These are phyloP conservation scores for Chlamydomonas sphaeroides DNA, from an alignment of 139 green algal species.

Conservation along the genomic window DNA sequence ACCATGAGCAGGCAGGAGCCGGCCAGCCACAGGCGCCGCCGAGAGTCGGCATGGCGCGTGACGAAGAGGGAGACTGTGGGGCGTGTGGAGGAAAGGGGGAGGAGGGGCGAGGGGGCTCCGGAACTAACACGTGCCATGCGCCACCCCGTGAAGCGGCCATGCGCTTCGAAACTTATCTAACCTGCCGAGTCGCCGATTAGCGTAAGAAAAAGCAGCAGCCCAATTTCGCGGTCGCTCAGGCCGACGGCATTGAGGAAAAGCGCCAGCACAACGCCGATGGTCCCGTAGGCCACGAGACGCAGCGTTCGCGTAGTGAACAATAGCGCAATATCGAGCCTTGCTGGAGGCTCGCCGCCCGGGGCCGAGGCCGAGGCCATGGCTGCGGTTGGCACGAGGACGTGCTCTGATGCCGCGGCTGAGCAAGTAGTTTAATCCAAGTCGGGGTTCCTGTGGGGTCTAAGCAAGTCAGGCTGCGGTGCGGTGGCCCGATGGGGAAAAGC, in stretches of 20 bases:
- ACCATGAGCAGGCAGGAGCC: conserved; percentile 13
- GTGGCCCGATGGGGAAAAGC: no score
- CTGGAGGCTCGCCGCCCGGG: no score
- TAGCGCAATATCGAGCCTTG: not conserved
- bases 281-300: conserved; percentile 1
- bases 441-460: no score
- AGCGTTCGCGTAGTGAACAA: conserved; percentile 6
- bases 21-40: not conserved
- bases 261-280: not conserved
- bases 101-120: no score
- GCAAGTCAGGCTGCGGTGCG: no score
- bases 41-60: not conserved
- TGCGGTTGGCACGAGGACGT: no score
- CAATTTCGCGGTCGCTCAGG: conserved; percentile 4
- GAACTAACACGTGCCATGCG: no score
- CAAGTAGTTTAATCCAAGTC: no score
- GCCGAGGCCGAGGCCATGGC: not conserved
- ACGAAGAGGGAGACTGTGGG: not conserved
- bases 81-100: no score
- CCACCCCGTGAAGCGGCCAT: no score
- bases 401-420: no score
- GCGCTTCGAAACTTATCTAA: no score
- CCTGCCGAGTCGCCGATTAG: conserved; percentile 15
- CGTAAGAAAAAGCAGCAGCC: conserved; percentile 7
- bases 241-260: conserved; percentile 19